Base-by-base conservation (phyloP, 169 alveolate species). In the Cryptosporidium xiaoi region DNA sequence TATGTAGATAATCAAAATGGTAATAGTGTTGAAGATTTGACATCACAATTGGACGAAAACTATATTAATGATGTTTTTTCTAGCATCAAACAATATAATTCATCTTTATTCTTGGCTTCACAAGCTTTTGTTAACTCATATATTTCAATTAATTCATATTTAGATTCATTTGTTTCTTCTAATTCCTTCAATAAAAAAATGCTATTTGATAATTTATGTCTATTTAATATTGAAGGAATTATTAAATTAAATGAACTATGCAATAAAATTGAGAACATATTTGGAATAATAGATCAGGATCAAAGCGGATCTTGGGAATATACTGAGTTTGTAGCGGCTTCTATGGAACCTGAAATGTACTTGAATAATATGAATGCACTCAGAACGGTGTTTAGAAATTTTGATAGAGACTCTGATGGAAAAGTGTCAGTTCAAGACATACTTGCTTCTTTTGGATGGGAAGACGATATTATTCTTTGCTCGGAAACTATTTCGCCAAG, bases 271-370 rank as follows among this genome's bases (percentile, higher is more conserved):
- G 87, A 77, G 15, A 46, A 62, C 18, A 62, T 77, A 58, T 77
- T 77, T 24, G 87, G 87, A 24, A 77, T 77, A 5, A 77, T 77
- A 7, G 87, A 77, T 24, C 87, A 77, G 50, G 87, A 77, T 48
- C 87, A 77, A 77, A 77, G 87, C 48, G 87, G 87, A 20, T 56
- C 87, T 60, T 77, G 87, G 87, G 87, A 77, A 18, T 77, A 60
- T 18, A 46, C 87, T 1, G 87, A 77, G 33, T 77, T 77, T 62
- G 50, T 62, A 20, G 87, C 87, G 40, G 87, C 87, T 12, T 77
- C 87, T 15, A 77, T 77, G 87, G 77, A 56, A 1, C 87, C 87
- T 12, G 77, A 77, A 24, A 24, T 33, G 33, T 77, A 77, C 12
- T 48, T 77, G 7, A 60, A 48, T 24, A 77, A 77, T 40, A 60